Conservation (phyloP, 192 early-diverging fungal genomes). For the Rhizophagus prolifer region DNA sequence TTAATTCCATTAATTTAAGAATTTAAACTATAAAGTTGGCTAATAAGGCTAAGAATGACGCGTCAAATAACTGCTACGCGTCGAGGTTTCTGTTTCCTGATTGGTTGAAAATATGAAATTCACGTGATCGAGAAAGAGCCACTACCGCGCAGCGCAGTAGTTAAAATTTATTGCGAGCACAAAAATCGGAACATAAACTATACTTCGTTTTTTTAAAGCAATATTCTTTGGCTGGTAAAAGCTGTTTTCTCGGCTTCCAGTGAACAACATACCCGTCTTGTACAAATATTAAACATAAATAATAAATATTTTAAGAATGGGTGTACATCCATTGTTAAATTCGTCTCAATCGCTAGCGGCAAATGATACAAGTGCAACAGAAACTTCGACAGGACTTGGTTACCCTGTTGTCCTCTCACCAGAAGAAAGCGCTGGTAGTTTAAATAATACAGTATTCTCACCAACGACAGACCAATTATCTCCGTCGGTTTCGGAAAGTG, state of each 20-base stretch:
- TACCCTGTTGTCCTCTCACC: not conserved
- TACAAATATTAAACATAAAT: not conserved
- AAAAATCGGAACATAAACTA: too few relatives aligned
- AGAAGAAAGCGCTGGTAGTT: not conserved
- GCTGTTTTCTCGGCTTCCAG: not conserved
- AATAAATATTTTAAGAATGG: not conserved
- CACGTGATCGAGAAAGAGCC: too few relatives aligned
- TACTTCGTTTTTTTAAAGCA: too few relatives aligned
- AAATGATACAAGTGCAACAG: not conserved
- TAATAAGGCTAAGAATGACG: too few relatives aligned
- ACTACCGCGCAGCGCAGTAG: too few relatives aligned
- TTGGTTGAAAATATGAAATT: too few relatives aligned
- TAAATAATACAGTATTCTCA: not conserved
- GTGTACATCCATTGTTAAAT: not conserved
- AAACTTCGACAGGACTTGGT: not conserved
- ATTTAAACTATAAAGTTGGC: too few relatives aligned
- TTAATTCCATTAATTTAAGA: too few relatives aligned
- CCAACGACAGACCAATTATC: not conserved
- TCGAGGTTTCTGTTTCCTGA: too few relatives aligned
- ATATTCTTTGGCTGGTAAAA: slow-evolving; percentile 3
- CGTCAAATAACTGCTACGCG: too few relatives aligned
- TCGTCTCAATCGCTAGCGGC: not conserved
- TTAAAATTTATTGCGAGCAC: too few relatives aligned
- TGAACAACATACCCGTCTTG: not conserved
- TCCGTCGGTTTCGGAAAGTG: not conserved